Base-by-base conservation (phyloP, 305 asterid genomes). In the Fraxinus platypoda region DNA sequence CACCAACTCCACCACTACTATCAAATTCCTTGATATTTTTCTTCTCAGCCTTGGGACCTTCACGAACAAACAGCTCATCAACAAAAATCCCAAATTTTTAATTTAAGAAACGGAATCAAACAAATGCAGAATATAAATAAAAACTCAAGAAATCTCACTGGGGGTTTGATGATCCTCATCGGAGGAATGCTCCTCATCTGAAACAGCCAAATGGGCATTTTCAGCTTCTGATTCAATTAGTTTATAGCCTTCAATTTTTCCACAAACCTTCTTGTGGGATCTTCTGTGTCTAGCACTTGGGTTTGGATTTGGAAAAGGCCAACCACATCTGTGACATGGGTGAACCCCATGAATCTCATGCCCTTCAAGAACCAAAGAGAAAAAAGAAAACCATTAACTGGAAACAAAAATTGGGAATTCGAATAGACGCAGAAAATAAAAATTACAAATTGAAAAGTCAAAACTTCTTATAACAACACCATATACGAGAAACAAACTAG, bases 301-400 rank as follows among this genome's bases (percentile, higher is more conserved):
- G 38, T 95, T 97, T 73, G 91, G 89, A 12, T 95, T 95, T 62
- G 99, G 96, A 75, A 91, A 95, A 19, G 99, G 97, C 99, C 99
- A 95, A 46, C 97, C 95, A 90, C 99, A 95, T 88, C 90, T 90
- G 87, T 74, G 89, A 88, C 99, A 95, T 21, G 87, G 25, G 86
- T 93, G 83, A 79, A 89, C 87, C 46, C 87, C 94, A 17, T 87
- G 91, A 77, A 76, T 85, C 73, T 87, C 95, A 78, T 85, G 92
- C 83, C 91, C 99, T 95, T 88, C 83, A 80, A 89, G 74, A 83
- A 83, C 80, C 80, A 81, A 80, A 43, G n/a, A 17, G 75, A 79
- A 13, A 26, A 6, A 76, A 81, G 4, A 68, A 79, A 26, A 35
- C 74, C 41, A 21, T 66, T 54, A 79, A 35, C 76, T 38, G 13